Base-by-base conservation (phyloP, 1,284 basidiomycete genomes). In the Limonomyces culmigenus region DNA sequence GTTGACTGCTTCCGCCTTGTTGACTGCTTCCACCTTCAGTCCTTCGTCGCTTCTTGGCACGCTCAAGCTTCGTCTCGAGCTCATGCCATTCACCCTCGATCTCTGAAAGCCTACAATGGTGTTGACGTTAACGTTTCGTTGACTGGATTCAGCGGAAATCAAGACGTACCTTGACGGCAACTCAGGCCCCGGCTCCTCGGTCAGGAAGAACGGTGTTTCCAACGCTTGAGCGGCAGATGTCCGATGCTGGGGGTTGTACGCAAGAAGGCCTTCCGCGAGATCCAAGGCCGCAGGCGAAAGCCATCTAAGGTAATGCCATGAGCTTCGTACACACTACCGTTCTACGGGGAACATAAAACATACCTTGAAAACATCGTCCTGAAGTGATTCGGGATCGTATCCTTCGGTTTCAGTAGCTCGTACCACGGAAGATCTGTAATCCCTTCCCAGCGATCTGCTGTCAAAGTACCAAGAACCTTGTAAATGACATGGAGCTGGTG, bases 61-160 rank as follows among this genome's bases (percentile, higher is more conserved):
- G 71, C 56, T 86, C 84, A 38, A 76, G 63, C 55, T 91, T 91
- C 20, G 81, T 79, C 52, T 93, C 89, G 41, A 86, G 65, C 53
- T 95, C 89, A 53, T 95, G 89, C 88, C 89, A 95, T 52, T 95
- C 91, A 29, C 91, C 89, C 53, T 85, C 74, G 23, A 85, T 58
- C n/a, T 65, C 70, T 10, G 71, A 65, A 41, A 85, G 57, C 31
- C 85, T 87, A 46, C 15, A 36, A 35, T 35, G 38, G n/a, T n/a
- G n/a, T n/a, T n/a, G n/a, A n/a, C n/a, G n/a, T n/a, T n/a, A n/a
- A n/a, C n/a, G n/a, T n/a, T n/a, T n/a, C n/a, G n/a, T n/a, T n/a
- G n/a, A n/a, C n/a, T n/a, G n/a, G n/a, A n/a, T n/a, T n/a, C n/a
- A n/a, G n/a, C n/a, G 20, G 34, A 12, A n/a, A 33, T 4, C 6